A percentile compares a stretch with the other conserved stretches of the same genome.
phyloP scores from a whole-genome alignment of 2,329 filamentous ascomycete genomes.

The Pseudogymnoascus sp. region DNA sequence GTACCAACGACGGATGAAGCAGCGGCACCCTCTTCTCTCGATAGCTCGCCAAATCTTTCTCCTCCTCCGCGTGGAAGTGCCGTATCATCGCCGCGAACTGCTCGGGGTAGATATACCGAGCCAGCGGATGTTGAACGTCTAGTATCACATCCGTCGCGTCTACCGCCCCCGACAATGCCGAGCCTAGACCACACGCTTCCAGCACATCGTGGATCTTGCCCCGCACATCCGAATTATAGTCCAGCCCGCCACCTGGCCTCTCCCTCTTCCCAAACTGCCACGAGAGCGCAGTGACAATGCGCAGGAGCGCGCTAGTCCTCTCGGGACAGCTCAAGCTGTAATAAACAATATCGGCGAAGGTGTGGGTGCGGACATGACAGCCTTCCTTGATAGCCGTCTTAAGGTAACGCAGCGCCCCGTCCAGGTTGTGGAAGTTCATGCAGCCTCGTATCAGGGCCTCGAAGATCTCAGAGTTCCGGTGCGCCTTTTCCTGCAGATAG shows the following conservation, averaged over 20 bases:
- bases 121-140: not conserved
- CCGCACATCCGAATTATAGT: not conserved
- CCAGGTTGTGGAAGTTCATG: constrained; percentile 17
- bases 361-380: constrained; percentile 15
- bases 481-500: constrained; percentile 19
- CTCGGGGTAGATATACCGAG: not conserved
- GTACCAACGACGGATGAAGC: not conserved
- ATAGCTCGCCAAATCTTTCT: not conserved
- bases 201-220: not conserved
- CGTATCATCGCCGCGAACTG: not conserved
- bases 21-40: not conserved
- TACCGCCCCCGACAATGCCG: not conserved
- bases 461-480: constrained; percentile 20
- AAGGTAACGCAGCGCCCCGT: constrained; percentile 19
- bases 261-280: not conserved
- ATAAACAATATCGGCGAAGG: constrained; percentile 17
- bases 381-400: constrained; percentile 23
- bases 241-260: not conserved
- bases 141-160: not conserved
- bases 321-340: constrained; percentile 12
- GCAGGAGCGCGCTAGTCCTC: not conserved
- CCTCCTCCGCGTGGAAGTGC: not conserved
- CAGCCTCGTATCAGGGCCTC: constrained; percentile 22
- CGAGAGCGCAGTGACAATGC: not conserved
- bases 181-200: not conserved